Evolutionary conservation across 768 basidiomycete species (phyloP).

Genomic region (Leccinum rimulosum): DNA sequence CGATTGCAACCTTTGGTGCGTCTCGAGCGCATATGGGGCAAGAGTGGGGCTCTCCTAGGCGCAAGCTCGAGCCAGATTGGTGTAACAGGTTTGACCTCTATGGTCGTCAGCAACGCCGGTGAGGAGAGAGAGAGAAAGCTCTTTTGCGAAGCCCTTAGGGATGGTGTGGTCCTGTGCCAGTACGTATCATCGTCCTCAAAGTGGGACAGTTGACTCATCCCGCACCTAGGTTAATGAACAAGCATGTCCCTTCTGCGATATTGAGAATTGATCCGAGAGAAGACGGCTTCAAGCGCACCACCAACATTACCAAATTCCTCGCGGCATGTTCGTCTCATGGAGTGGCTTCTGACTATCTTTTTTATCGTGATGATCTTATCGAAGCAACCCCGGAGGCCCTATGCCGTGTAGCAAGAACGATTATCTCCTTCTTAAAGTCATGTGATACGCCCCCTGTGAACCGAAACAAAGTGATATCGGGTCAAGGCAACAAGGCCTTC

Average conservation of each 20-base stretch:
- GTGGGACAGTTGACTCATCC: slow-evolving; percentile 4
- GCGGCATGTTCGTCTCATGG: slow-evolving; percentile 71
- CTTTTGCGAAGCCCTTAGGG: slow-evolving; percentile 74
- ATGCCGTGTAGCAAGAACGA: slow-evolving; percentile 71
- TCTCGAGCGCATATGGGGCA: slow-evolving; percentile 76
- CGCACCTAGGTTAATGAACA: slow-evolving; percentile 67
- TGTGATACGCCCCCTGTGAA: slow-evolving; percentile 53
- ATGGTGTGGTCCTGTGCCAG: slow-evolving; percentile 90
- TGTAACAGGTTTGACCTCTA: slow-evolving; percentile 28
- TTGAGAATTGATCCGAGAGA: slow-evolving; percentile 63
- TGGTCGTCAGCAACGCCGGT: slow-evolving; percentile 46
- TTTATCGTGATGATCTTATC: slow-evolving; percentile 66
- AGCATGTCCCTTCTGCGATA: slow-evolving; percentile 60
- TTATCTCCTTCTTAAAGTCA: slow-evolving; percentile 63
- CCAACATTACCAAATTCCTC: slow-evolving; percentile 77
- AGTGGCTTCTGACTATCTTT: slow-evolving; percentile 59
- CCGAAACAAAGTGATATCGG: slow-evolving; percentile 45
- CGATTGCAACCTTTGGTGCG: slow-evolving; percentile 58
- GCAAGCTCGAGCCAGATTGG: slow-evolving; percentile 44
- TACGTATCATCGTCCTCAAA: slow-evolving; percentile 42
- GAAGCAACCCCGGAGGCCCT: slow-evolving; percentile 59
- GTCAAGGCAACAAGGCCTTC: slow-evolving; percentile 33
- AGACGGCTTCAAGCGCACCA: slow-evolving; percentile 61
- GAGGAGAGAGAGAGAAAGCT: slow-evolving; percentile 74
- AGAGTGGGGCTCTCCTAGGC: slow-evolving; percentile 46